These are phyloP conservation scores for Sporothrix humicola DNA, from an alignment of 2,329 filamentous ascomycete genomes.

Conservation along the genomic window DNA sequence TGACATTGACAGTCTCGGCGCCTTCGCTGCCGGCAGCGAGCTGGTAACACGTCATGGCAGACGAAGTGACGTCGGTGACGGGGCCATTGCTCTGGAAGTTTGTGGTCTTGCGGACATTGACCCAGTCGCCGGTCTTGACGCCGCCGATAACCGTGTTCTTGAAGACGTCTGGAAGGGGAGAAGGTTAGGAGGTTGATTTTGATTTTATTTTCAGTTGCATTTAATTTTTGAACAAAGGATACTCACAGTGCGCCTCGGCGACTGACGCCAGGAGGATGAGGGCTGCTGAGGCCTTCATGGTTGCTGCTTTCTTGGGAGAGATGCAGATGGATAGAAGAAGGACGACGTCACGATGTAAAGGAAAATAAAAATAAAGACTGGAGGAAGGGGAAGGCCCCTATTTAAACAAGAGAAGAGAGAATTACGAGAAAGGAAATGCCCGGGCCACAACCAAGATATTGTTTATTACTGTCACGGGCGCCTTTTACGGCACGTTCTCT, in stretches of 20 bases:
- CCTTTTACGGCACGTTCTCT: background rate
- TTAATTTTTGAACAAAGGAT: too few species aligned
- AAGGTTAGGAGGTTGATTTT: too few species aligned
- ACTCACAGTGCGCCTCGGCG: conserved; percentile 49
- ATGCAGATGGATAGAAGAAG: background rate
- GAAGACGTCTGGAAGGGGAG: conserved; percentile 47
- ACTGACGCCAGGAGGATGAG: conserved; percentile 39
- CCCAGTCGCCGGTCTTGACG: conserved; percentile 50
- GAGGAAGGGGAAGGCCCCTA: background rate
- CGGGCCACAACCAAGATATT: conserved; percentile 3
- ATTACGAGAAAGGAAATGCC: background rate
- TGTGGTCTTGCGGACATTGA: conserved; percentile 54
- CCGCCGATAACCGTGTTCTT: conserved; percentile 48
- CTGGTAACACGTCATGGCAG: conserved; percentile 59
- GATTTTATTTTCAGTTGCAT: too few species aligned
- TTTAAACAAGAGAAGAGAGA: background rate
- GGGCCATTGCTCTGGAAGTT: conserved; percentile 58
- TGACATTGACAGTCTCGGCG: conserved; percentile 50
- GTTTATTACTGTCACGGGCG: background rate
- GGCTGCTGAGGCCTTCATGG: conserved; percentile 41
- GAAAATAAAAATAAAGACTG: background rate
- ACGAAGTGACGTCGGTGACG: conserved; percentile 54
- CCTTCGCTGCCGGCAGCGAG: conserved; percentile 50
- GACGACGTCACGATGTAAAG: background rate
- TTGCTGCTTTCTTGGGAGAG: conserved; percentile 8